These are phyloP conservation scores for Coniochaeta sp. DNA, from an alignment of 2,329 filamentous ascomycete genomes.

Conservation along the genomic window DNA sequence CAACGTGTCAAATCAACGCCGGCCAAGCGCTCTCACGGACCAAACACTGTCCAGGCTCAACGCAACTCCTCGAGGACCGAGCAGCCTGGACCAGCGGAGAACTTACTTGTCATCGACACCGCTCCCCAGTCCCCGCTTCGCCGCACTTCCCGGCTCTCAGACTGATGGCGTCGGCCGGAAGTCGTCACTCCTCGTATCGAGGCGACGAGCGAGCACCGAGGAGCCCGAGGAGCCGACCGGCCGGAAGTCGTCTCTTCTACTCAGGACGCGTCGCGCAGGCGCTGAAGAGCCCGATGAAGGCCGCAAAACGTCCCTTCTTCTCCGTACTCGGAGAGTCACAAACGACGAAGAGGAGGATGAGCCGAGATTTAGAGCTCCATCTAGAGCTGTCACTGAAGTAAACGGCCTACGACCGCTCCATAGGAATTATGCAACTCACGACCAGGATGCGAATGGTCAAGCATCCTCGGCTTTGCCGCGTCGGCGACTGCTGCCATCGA, in stretches of 20 bases:
- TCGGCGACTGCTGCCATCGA: constrained; percentile 44
- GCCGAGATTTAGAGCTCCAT: constrained; percentile 45
- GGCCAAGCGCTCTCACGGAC: constrained; percentile 34
- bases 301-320: constrained; percentile 34
- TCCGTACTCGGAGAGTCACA: constrained; percentile 38
- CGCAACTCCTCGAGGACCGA: constrained; percentile 32
- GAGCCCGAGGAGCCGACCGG: constrained; percentile 38
- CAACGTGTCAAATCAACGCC: constrained; percentile 27
- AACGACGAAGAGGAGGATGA: constrained; percentile 43
- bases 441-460: background rate
- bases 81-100: constrained; percentile 47
- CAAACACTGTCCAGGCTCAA: constrained; percentile 25
- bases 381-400: constrained; percentile 51
- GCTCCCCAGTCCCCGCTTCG: constrained; percentile 37
- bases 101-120: constrained; percentile 37
- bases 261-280: constrained; percentile 36
- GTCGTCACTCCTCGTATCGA: constrained; percentile 39
- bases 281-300: constrained; percentile 41
- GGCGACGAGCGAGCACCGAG: constrained; percentile 40
- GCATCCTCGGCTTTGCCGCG: constrained; percentile 43
- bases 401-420: constrained; percentile 26
- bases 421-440: constrained; percentile 32
- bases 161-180: constrained; percentile 38
- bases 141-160: constrained; percentile 30
- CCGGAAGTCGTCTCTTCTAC: constrained; percentile 41